These are phyloP conservation scores for Eutypa lata DNA, from an alignment of 2,329 filamentous ascomycete species.

Conservation along the genomic window DNA sequence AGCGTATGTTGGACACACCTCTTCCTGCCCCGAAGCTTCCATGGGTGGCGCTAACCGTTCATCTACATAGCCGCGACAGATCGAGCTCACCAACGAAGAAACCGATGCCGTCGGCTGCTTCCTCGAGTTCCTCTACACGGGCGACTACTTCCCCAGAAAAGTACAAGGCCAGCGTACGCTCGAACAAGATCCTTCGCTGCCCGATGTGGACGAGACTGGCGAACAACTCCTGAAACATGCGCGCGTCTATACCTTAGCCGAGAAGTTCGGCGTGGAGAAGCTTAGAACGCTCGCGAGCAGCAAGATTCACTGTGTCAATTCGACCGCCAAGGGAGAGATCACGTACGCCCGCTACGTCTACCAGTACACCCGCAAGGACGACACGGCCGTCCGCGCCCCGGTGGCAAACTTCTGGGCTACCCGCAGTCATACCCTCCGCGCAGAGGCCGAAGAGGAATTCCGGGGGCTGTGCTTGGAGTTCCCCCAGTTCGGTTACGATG, in stretches of 20 bases:
- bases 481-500: slow-evolving; percentile 90
- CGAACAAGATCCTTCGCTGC: slow-evolving; percentile 64
- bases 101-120: slow-evolving; percentile 74
- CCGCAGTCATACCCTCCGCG: slow-evolving; percentile 73
- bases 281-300: slow-evolving; percentile 76
- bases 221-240: slow-evolving; percentile 85
- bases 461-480: slow-evolving; percentile 80
- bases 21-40: slow-evolving; percentile 1
- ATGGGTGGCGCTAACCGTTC: slow-evolving; percentile 1
- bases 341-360: slow-evolving; percentile 90
- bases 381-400: slow-evolving; percentile 72
- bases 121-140: slow-evolving; percentile 80
- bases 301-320: slow-evolving; percentile 91
- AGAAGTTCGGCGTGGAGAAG: slow-evolving; percentile 65
- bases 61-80: slow-evolving; percentile 53
- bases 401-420: slow-evolving; percentile 90
- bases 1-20: slow-evolving; percentile 45
- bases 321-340: slow-evolving; percentile 85
- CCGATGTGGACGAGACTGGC: slow-evolving; percentile 71
- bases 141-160: slow-evolving; percentile 79
- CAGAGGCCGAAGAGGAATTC: slow-evolving; percentile 86
- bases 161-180: slow-evolving; percentile 62
- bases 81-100: slow-evolving; percentile 66
- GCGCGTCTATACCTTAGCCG: slow-evolving; percentile 82
- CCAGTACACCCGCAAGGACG: slow-evolving; percentile 66